These are phyloP conservation scores for Entonaema liquescens DNA, from an alignment of 495 filamentous ascomycete species.

Conservation along the genomic window DNA sequence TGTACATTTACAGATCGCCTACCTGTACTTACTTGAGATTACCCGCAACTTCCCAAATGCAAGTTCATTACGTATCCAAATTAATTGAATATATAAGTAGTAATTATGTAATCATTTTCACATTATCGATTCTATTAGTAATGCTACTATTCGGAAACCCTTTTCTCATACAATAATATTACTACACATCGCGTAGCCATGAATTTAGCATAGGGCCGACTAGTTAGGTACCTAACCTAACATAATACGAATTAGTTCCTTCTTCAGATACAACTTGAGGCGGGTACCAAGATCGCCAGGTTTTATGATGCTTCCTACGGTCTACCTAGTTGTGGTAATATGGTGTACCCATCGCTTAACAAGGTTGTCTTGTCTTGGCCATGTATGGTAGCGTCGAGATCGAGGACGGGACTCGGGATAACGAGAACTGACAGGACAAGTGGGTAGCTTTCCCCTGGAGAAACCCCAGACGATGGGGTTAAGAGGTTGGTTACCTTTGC, in stretches of 20 bases:
- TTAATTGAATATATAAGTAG: too few relatives aligned
- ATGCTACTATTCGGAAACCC: too few relatives aligned
- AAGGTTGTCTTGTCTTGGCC: conserved; percentile 17
- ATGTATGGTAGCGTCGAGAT: conserved; percentile 29
- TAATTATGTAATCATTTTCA: background rate
- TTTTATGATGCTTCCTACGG: background rate
- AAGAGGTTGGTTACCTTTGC: conserved; percentile 9
- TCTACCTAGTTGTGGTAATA: conserved; percentile 9
- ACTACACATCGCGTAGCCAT: conserved; percentile 2
- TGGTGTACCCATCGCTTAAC: conserved; percentile 19
- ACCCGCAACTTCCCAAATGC: background rate
- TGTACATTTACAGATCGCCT: background rate
- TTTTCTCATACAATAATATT: conserved; percentile 9
- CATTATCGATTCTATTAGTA: background rate
- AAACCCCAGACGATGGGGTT: conserved; percentile 19
- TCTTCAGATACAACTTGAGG: background rate
- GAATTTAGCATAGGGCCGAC: conserved; percentile 1
- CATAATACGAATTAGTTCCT: conserved; percentile 1
- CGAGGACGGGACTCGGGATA: conserved; percentile 26
- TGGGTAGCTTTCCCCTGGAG: conserved; percentile 25
- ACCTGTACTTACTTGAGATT: background rate
- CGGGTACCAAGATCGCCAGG: background rate
- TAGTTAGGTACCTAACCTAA: too few relatives aligned
- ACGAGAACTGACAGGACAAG: conserved; percentile 39
- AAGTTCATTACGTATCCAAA: background rate